Evolutionary conservation across 1,139 yeast species (phyloP), one percentile per base, ranked within the genome.

Genomic region (Hanseniaspora gamundiae): DNA sequence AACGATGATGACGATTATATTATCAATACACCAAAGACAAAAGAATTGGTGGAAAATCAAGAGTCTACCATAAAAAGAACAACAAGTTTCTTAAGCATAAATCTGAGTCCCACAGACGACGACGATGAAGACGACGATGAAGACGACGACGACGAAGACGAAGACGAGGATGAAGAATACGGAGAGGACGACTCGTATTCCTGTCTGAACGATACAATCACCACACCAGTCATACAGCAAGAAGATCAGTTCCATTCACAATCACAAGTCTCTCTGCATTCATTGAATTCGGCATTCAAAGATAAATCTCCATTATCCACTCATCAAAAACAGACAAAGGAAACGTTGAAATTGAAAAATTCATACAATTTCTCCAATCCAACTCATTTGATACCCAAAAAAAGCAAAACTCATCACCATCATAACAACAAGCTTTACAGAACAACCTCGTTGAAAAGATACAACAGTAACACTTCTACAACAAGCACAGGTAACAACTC

Each of bases 381-480:
- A 17, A 11, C 36, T 4, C 36, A 33, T 17, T 16, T 22, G 3
- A 6, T 33, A 17, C 36, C n/a, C 13, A 33, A 33, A 19, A 33
- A 33, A 19, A 33, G 19, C 9, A 33, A 13, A 33, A 13, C 5
- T 28, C 31, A 28, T 28, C 21, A 33, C 10, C 21, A 33, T 17
- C 13, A 33, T 19, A 33, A 33, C 9, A 33, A 33, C 11, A 33
- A 33, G 19, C 24, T 33, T 21, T 33, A 41, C 19, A 40, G 43
- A 38, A 17, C 39, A 2, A 38, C 13, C 11, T 44, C 46, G 3
- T 14, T 41, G 21, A 44, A 44, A 29, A 44, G 41, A 35, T 38
- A 41, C 14, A 40, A n/a, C 31, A 40, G 24, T 10, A 28, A 14
- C 16, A 29, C 10, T 29, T 24, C 26, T 7, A 29, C 21, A 11